Evolutionary conservation across 1,284 basidiomycete species (phyloP).

Genomic region (Pyrrhoderma lamaoense): DNA sequence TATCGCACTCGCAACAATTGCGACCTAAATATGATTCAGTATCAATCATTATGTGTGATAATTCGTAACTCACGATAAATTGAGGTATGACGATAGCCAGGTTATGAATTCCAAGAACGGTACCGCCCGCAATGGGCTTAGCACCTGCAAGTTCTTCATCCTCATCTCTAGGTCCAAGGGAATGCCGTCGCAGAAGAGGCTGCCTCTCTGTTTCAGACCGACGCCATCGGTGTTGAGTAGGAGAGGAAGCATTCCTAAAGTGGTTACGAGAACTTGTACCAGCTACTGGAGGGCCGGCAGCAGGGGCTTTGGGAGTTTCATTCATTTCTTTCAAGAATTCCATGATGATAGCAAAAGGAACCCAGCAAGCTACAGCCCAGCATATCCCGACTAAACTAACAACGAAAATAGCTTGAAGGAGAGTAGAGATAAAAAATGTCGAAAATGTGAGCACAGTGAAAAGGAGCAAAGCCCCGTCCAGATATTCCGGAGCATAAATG

Average conservation of each 20-base stretch:
- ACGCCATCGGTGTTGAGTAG: conserved; percentile 25
- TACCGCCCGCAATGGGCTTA: conserved; percentile 78
- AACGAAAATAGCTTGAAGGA: conserved; percentile 72
- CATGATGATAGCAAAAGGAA: conserved; percentile 88
- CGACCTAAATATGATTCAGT: conserved; percentile 47
- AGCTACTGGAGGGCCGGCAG: conserved; percentile 2
- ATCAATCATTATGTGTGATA: background rate
- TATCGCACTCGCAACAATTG: conserved; percentile 82
- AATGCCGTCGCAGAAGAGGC: conserved; percentile 62
- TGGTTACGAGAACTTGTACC: conserved; percentile 25
- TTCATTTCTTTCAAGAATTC: conserved; percentile 84
- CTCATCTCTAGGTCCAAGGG: conserved; percentile 47
- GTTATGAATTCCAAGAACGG: conserved; percentile 93
- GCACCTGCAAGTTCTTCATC: conserved; percentile 39
- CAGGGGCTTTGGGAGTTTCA: conserved; percentile 22
- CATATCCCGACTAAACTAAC: conserved; percentile 84
- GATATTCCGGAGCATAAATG: conserved; percentile 83
- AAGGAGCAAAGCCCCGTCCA: conserved; percentile 83
- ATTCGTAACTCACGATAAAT: conserved; percentile 53
- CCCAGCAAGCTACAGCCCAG: conserved; percentile 96
- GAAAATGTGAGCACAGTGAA: conserved; percentile 74
- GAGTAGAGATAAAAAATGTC: conserved; percentile 78
- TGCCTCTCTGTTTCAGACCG: conserved; percentile 41
- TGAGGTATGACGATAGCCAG: conserved; percentile 90
- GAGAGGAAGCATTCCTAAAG: conserved; percentile 39